Percentiles rank a stretch among this genome's conserved stretches.
Evolutionary conservation across 2,329 filamentous ascomycete species (phyloP).

Genomic region (Arthrobotrys musiformis): DNA sequence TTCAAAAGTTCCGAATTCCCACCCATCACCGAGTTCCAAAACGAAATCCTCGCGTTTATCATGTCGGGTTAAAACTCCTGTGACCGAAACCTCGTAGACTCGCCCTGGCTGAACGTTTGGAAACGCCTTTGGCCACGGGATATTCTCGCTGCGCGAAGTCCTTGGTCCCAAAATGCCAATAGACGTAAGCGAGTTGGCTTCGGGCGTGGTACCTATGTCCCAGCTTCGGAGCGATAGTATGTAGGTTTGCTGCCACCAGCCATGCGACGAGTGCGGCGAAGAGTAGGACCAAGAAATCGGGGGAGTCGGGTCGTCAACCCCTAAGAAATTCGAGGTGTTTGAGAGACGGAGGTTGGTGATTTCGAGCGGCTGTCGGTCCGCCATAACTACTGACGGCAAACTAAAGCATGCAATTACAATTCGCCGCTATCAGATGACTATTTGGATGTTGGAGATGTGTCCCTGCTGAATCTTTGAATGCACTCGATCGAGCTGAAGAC

Average conservation of each 20-base stretch:
- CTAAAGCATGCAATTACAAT: too few species aligned
- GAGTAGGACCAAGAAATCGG: slow-evolving; percentile 50
- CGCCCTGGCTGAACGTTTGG: background rate
- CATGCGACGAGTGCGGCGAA: slow-evolving; percentile 6
- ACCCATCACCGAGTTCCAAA: background rate
- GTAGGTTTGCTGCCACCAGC: slow-evolving; percentile 41
- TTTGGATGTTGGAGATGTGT: too few species aligned
- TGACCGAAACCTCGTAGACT: slow-evolving; percentile 15
- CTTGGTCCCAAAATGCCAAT: background rate
- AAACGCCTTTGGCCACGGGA: slow-evolving; percentile 39
- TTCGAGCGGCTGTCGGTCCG: background rate
- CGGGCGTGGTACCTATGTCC: background rate
- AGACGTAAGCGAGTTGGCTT: background rate
- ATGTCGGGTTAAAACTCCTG: slow-evolving; percentile 5
- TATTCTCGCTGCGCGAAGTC: slow-evolving; percentile 25
- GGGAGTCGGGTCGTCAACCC: slow-evolving; percentile 25
- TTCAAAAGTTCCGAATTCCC: background rate
- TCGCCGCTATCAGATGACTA: too few species aligned
- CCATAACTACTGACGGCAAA: background rate
- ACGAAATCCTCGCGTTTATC: background rate
- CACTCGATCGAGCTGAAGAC: too few species aligned
- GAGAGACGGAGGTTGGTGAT: slow-evolving; percentile 40
- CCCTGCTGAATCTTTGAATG: too few species aligned
- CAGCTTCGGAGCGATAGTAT: slow-evolving; percentile 3
- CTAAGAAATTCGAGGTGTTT: slow-evolving; percentile 28